phyloP scores from a whole-genome alignment of 148 eudicot species.

The Silene conica region DNA sequence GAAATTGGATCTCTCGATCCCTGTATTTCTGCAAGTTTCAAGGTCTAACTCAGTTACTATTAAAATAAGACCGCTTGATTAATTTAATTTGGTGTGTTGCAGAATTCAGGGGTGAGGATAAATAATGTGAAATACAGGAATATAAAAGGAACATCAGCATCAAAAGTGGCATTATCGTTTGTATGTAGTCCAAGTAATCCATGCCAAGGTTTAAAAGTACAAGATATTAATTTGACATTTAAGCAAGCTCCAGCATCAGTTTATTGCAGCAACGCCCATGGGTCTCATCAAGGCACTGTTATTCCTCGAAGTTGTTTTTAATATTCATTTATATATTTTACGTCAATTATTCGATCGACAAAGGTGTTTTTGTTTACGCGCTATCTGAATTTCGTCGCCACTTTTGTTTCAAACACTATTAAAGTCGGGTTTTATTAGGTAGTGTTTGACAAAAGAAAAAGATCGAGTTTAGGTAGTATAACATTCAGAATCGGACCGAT shows the following conservation, averaged over 20 bases:
- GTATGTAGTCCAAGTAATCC: conserved; percentile 34
- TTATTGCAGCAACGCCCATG: conserved; percentile 25
- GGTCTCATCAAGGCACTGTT: conserved; percentile 20
- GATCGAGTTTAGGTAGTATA: too few species aligned
- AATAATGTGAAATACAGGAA: conserved; percentile 29
- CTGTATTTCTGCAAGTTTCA: too few species aligned
- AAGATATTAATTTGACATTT: conserved; percentile 28
- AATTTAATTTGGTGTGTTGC: neutral
- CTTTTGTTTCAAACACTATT: too few species aligned
- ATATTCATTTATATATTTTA: neutral
- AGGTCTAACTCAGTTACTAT: too few species aligned
- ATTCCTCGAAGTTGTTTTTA: conserved; percentile 33
- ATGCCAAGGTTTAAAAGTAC: conserved; percentile 28
- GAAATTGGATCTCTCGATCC: too few species aligned
- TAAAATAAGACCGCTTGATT: too few species aligned
- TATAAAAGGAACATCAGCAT: conserved; percentile 35
- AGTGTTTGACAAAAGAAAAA: too few species aligned
- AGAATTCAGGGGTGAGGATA: conserved; percentile 40
- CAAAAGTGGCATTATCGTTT: conserved; percentile 29
- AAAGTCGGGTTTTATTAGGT: too few species aligned
- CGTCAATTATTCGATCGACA: too few species aligned
- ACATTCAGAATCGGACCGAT: too few species aligned
- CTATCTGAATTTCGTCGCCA: too few species aligned
- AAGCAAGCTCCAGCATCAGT: conserved; percentile 16
- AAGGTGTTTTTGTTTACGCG: too few species aligned